Evolutionary conservation across 2,329 filamentous ascomycete species (phyloP), one percentile per base, ranked within the genome.

Genomic region (Cytospora paraplurivora): DNA sequence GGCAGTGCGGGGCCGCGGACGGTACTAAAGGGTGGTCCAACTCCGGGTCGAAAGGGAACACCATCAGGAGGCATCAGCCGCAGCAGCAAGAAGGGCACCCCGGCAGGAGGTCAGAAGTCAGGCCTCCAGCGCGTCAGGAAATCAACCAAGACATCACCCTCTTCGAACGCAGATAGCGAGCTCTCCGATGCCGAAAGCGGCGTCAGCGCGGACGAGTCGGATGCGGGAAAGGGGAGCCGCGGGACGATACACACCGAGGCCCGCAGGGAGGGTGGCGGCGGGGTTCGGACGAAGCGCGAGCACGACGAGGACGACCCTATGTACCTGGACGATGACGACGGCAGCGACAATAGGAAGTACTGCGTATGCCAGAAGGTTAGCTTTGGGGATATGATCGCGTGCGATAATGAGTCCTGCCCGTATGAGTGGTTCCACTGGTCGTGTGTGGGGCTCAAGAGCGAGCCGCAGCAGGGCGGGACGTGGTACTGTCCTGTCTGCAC

Each of bases 351-450:
- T 76, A 88, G 90, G 72, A 91, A 92, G 74, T 95, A 95, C 77
- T 95, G 91, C 77, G 82, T 89, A 35, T 95, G 91, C 75, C 89
- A 93, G 74, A 90, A 90, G 70, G 89, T 93, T 68, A 92, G 89
- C 75, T 93, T 91, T 72, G 91, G 91, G 66, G 89, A 94, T 72
- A 95, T 95, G 91, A 91, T 95, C 67, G 91, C 90, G 35, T 95
- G 91, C 78, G 91, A 95, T 78, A 94, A 94, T 74, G 87, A 90
- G 63, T 83, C 88, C 68, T 95, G 91, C 76, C 87, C 88, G 54
- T 91, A 86, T 72, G 91, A 95, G 77, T 95, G 91, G 91, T 95
- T 95, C 75, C 91, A 95, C 77, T 95, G 91, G 89, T 87, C 81
- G 51, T 90, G 87, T 70, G 87, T 90, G 56, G 85, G 86, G 21